These are phyloP conservation scores for Euphorbia peplus DNA, from an alignment of 345 rosid species.

Conservation along the genomic window DNA sequence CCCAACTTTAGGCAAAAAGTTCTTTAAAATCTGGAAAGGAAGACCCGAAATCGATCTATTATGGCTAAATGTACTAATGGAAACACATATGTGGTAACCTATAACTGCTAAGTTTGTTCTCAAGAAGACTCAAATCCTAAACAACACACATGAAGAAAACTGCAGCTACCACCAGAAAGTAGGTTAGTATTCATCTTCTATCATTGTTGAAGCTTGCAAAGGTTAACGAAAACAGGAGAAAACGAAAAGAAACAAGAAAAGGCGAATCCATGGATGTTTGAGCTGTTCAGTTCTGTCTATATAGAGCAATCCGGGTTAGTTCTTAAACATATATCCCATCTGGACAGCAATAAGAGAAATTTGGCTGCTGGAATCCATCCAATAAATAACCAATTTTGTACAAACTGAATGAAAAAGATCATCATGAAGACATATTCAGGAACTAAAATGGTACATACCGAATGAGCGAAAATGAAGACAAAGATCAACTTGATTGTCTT, in stretches of 20 bases:
- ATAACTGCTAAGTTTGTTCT: too few relatives aligned
- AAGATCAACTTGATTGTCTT: slow-evolving; percentile 33
- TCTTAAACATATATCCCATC: slow-evolving; percentile 1
- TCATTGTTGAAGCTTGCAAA: not conserved
- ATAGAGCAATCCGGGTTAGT: not conserved
- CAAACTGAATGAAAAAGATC: too few relatives aligned
- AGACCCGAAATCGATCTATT: too few relatives aligned
- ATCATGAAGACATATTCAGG: too few relatives aligned
- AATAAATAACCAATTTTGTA: not conserved
- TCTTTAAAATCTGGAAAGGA: too few relatives aligned
- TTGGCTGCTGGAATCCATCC: not conserved
- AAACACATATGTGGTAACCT: too few relatives aligned
- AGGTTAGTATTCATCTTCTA: not conserved
- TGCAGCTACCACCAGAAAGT: too few relatives aligned
- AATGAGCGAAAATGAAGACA: not conserved
- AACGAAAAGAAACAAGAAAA: not conserved
- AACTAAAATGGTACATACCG: not conserved
- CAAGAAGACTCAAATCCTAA: not conserved
- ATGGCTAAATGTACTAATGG: too few relatives aligned
- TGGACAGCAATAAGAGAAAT: not conserved
- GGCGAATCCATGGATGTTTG: not conserved
- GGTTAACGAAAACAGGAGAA: too few relatives aligned
- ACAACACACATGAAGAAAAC: too few relatives aligned
- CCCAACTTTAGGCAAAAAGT: too few relatives aligned
- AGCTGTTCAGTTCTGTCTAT: not conserved